Evolutionary conservation across 306 rosid genomes (phyloP), one percentile per base, ranked within the genome.

Genomic region (Acmispon strigosus): DNA sequence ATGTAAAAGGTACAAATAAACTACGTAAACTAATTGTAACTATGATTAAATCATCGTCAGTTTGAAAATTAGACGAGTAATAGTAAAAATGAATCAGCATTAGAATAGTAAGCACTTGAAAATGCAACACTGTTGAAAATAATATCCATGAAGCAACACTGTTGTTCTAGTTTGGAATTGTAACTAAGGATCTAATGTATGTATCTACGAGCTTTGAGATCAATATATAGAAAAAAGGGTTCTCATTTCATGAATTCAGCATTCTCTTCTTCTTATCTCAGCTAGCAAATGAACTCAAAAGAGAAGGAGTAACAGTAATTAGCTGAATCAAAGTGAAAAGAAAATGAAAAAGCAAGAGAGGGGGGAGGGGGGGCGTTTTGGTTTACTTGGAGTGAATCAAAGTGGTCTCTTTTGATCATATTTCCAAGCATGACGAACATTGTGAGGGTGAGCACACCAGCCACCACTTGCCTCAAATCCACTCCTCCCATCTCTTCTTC

Each of bases 381-480:
- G 66, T 66, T 75, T 81, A 90, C 92, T 49, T 81, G 72, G 51
- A 73, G 74, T 55, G 88, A 72, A 78, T 90, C 90, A 75, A 90
- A 88, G 78, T 90, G 92, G 82, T 90, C 96, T 62, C 90, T 83
- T 72, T 90, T 88, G 85, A 88, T 88, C 97, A 90, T 90, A 66
- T 88, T 78, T 10, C 89, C 97, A 65, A 90, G 97, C 97, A 90
- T 90, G 24, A 90, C 84, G 80, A 90, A 90, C 97, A 90, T 90
- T 18, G 92, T 76, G 51, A 90, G 57, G 3, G 96, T 90, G 51
- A 90, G 85, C 4, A 88, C 66, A 13, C 86, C 96, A 15, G 97
- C 97, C 65, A 90, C 90, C 10, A 90, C 92, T 81, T 90, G 97
- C 84, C 92, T 88, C 90, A 90, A 80, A 85, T 90, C 97, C 79